A percentile compares a stretch with the other conserved stretches of the same genome.
Evolutionary conservation across 2,329 filamentous ascomycete species (phyloP).

Genomic region (Pseudogymnoascus sp.): DNA sequence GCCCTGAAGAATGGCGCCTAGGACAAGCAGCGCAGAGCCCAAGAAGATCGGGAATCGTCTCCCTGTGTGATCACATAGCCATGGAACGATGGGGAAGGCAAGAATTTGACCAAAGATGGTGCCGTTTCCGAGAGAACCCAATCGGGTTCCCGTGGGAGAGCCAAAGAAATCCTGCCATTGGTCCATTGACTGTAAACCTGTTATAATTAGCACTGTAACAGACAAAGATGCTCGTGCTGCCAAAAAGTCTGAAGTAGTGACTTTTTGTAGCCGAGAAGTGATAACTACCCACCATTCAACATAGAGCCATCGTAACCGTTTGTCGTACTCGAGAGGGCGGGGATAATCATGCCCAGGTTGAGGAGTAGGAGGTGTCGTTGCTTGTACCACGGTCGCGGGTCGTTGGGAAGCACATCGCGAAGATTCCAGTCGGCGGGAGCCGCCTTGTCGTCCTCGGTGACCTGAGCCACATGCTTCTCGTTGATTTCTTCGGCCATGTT

Average conservation of each 20-base stretch:
- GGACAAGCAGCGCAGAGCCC: conserved; percentile 5
- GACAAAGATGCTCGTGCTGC: background rate
- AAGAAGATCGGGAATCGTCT: conserved; percentile 11
- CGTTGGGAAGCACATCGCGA: conserved; percentile 13
- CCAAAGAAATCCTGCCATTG: conserved; percentile 1
- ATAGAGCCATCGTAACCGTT: conserved; percentile 16
- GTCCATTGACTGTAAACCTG: conserved; percentile 4
- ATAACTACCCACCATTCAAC: background rate
- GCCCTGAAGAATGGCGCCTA: conserved; percentile 12
- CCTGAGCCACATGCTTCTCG: background rate
- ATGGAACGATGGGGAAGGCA: conserved; percentile 10
- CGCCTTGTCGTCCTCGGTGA: background rate
- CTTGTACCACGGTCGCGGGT: conserved; percentile 18
- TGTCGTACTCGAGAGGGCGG: conserved; percentile 17
- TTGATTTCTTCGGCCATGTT: conserved; percentile 7
- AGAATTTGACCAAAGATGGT: conserved; percentile 10
- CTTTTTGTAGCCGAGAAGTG: background rate
- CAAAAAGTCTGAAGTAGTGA: background rate
- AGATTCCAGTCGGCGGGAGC: background rate
- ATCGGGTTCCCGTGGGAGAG: background rate
- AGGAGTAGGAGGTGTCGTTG: conserved; percentile 17
- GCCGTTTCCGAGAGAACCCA: background rate
- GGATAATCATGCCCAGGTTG: conserved; percentile 13
- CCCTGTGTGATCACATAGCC: conserved; percentile 10
- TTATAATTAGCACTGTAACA: background rate